Evolutionary conservation across 345 rosid species (phyloP), one percentile per base, ranked within the genome.

Genomic region (Durio zibethinus): DNA sequence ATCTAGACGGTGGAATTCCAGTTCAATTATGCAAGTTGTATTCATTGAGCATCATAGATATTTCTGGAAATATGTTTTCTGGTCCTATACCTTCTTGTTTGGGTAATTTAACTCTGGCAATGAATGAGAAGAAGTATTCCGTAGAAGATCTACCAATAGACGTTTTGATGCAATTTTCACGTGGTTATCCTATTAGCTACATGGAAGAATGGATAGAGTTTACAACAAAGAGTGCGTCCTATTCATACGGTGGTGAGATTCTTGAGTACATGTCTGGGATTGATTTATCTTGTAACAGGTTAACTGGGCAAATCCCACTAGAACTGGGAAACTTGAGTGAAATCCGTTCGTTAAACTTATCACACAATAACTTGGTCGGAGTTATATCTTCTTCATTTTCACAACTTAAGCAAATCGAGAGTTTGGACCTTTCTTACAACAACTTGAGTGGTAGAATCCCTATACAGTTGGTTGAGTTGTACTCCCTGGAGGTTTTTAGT

Each of bases 381-480:
- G n/a, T 29, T 20, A 70, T 70, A 47, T 57, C 40, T 14, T 29
- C 74, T 0, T 47, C 74, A 0, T 70, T 70, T n/a, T 47, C 74
- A 70, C 47, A 70, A 7, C 40, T 70, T 25, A 27, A 29, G 14
- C 57, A 27, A 1, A 47, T 43, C 29, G 75, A 52, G 18, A 50
- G 61, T 10, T 50, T 72, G 50, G 85, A 80, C 47, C 72, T 82
- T 31, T 82, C 84, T 11, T 23, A 75, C 57, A 82, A 82, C 64
- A 53, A 43, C 38, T 78, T 82, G 78, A 40, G 4, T 1, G 82
- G 82, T 5, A 3, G 18, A 48, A 72, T 82, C 5, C 81, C 82
- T 29, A 40, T 65, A 9, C 48, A 72, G 10, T 42, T 83, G 2
- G 25, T 27, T 5, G 50, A 75, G 33, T 29, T 85, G 25, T 7